Percentiles rank a stretch among this genome's conserved stretches.
Conservation (phyloP, 768 basidiomycete species). For the Dioszegia crocea region DNA sequence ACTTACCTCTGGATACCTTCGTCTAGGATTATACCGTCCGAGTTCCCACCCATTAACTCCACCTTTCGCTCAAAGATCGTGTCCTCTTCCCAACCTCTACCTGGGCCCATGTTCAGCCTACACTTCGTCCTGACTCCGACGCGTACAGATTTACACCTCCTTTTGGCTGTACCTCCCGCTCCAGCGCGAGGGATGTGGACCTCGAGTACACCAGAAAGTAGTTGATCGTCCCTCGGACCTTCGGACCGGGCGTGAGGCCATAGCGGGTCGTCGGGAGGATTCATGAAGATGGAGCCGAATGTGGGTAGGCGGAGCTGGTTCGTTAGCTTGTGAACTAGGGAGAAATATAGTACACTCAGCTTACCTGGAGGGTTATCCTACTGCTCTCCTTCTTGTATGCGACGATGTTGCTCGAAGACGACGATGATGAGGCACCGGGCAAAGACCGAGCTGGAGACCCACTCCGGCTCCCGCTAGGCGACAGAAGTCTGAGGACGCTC, state of each 20-base stretch:
- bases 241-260: constrained; percentile 5
- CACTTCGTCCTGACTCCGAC: constrained; percentile 18
- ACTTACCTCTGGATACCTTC: constrained; percentile 34
- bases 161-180: not conserved
- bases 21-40: constrained; percentile 35
- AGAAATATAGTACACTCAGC: too few relatives aligned
- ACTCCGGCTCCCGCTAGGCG: not conserved
- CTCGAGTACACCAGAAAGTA: constrained; percentile 23
- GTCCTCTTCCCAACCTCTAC: constrained; percentile 26
- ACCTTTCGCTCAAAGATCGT: constrained; percentile 31
- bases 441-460: not conserved
- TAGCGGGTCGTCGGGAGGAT: constrained; percentile 8
- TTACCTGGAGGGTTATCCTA: too few relatives aligned
- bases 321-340: too few relatives aligned
- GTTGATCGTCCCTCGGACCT: constrained; percentile 17
- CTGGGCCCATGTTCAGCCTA: constrained; percentile 18
- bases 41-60: constrained; percentile 23
- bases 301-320: constrained; percentile 8
- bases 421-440: too few relatives aligned
- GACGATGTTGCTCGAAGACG: too few relatives aligned
- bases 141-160: constrained; percentile 16
- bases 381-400: too few relatives aligned
- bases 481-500: constrained; percentile 6
- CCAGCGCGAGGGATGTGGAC: constrained; percentile 11
- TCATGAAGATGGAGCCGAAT: constrained; percentile 22